Evolutionary conservation across 768 basidiomycete species (phyloP), one percentile per base, ranked within the genome.

Genomic region (Lentinus brumalis): DNA sequence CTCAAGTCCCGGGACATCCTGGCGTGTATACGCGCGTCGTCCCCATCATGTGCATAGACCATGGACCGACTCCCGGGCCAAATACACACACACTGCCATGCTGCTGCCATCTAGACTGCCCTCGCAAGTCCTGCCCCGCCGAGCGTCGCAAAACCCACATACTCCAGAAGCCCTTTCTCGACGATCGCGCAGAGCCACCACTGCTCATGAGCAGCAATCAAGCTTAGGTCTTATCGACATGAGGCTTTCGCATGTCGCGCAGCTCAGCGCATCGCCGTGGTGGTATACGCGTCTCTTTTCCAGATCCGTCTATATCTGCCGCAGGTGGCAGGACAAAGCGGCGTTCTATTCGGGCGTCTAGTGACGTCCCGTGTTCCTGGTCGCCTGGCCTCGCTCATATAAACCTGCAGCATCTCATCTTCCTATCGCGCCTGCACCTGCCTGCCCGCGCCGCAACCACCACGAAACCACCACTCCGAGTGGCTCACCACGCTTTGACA

Each of bases 171-270:
- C 26, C 21, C 21, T 26, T 35, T 35, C 35, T 35, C 35, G 35
- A 49, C 46, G n/a, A 12, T 49, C 21, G 46, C 46, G 46, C 12
- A 49, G 12, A 18, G 46, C 46, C 46, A 49, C 12, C 21, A 49
- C 46, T 18, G 12, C 42, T 16, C 15, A 44, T 21, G 9, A 49
- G 29, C 46, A 26, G 46, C 21, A 18, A 35, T 35, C 46, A 49
- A 14, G 14, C 46, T 12, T 12, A 49, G 46, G 46, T 26, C 46
- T 35, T 35, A 52, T 12, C 9, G 32, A 52, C 50, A 52, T 39
- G 50, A 21, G 50, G 50, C 50, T 30, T 52, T 52, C 50, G 50
- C 50, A 26, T 38, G 50, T 52, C 31, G 32, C 50, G 50, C 50
- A 51, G 50, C 50, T 26, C 2, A 16, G 31, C 30, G 18, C 31